Percentiles rank a stretch among this genome's conserved stretches.
Conservation (phyloP, 179 eudicot genomes). For the Spinacia oleracea region DNA sequence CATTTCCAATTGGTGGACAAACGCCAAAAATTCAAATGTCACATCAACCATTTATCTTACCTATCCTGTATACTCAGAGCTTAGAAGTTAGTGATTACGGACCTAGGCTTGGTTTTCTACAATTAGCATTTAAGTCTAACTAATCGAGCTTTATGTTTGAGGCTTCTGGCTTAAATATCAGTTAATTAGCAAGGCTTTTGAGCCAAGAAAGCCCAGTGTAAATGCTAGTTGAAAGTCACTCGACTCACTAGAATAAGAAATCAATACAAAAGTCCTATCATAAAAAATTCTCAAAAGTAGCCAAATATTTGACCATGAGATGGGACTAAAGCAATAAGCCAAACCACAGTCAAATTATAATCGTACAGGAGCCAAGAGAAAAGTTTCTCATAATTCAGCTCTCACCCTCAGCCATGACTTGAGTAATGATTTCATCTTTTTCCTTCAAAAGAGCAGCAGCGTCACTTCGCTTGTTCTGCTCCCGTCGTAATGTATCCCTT, state of each 20-base stretch:
- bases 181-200: not conserved
- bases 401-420: slow-evolving; percentile 96
- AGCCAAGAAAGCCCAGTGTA: not conserved
- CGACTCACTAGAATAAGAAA: not conserved
- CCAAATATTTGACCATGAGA: not conserved
- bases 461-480: slow-evolving; percentile 82
- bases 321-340: slow-evolving; percentile 1
- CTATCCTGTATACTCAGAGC: not conserved
- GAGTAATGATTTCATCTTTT: slow-evolving; percentile 89
- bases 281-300: not conserved
- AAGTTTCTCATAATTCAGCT: slow-evolving; percentile 13
- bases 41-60: not conserved
- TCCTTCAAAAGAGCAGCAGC: slow-evolving; percentile 95
- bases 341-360: not conserved
- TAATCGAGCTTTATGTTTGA: not conserved
- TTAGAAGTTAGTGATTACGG: not conserved
- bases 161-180: not conserved
- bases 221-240: not conserved
- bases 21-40: not conserved
- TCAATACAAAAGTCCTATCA: not conserved
- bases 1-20: not conserved
- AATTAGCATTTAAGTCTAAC: not conserved
- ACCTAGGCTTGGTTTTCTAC: not conserved
- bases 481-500: slow-evolving; percentile 90
- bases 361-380: not conserved